Evolutionary conservation across 176 grass and related monocot genomes (phyloP).

Genomic region (Phoenix roebelenii): DNA sequence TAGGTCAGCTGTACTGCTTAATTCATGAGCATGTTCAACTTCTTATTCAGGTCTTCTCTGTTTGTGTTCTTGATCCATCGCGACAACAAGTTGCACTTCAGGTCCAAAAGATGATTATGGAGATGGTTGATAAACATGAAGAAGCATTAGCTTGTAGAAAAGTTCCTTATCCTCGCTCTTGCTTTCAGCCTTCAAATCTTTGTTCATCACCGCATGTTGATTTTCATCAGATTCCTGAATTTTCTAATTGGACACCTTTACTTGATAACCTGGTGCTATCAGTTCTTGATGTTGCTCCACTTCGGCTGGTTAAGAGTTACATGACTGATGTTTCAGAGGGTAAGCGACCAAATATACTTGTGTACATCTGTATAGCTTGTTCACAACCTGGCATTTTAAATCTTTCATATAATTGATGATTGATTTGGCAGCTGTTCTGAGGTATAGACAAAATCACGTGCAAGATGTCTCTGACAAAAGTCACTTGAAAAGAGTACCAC

Average conservation of each 20-base stretch:
- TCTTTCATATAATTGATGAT: neutral
- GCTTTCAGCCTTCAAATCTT: constrained; percentile 42
- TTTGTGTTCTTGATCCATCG: constrained; percentile 65
- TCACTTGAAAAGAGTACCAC: constrained; percentile 52
- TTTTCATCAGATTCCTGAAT: constrained; percentile 27
- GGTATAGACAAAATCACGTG: constrained; percentile 60
- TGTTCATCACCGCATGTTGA: constrained; percentile 25
- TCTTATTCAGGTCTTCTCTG: constrained; percentile 80
- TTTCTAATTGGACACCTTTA: constrained; percentile 40
- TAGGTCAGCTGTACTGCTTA: constrained; percentile 67
- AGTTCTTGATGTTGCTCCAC: constrained; percentile 70
- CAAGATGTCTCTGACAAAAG: constrained; percentile 51
- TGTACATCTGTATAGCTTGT: no score
- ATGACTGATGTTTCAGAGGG: constrained; percentile 61
- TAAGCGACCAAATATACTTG: constrained; percentile 24
- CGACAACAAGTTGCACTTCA: constrained; percentile 54
- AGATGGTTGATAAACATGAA: constrained; percentile 60
- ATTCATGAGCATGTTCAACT: constrained; percentile 87
- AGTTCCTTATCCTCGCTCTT: constrained; percentile 30
- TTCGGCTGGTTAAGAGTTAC: constrained; percentile 48
- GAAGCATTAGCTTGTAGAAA: constrained; percentile 49
- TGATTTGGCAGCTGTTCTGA: constrained; percentile 46
- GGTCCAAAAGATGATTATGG: constrained; percentile 70
- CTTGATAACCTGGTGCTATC: constrained; percentile 57
- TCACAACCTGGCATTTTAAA: no score